Base-by-base conservation (phyloP, 768 basidiomycete genomes). In the Rhodotorula kratochvilovae region DNA sequence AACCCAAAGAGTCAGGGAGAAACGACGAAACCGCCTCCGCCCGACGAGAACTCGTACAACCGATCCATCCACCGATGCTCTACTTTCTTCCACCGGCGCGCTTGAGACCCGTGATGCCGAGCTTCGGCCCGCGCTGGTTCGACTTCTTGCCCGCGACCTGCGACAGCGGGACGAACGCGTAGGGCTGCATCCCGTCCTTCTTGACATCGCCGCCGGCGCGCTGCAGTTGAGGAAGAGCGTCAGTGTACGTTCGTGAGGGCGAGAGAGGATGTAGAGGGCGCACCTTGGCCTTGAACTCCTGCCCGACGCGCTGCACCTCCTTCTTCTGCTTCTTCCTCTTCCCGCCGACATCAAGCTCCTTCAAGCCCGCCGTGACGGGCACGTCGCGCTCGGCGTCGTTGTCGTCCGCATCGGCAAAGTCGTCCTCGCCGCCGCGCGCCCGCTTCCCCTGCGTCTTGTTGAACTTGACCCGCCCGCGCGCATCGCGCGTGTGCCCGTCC, bases 401-500 rank as follows among this genome's bases (percentile, higher is more conserved):
- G n/a, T 82, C 81, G 13, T 82, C 82, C 23, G 86, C 87, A 27
- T 82, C 80, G 45, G 79, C 80, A 69, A 84, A 84, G 68, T 87
- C 86, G 62, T 89, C n/a, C n/a, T n/a, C 85, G 25, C 25, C 5
- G 70, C 92, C 82, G 68, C 76, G 59, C 12, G 36, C 59, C 2
- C 92, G 87, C 80, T 95, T 93, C 81, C 94, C 98, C 48, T 92
- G 97, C 78, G 95, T 89, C 80, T 96, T 97, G 83, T 96, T 91
- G 82, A 98, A 97, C 80, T 92, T 94, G 79, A 98, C 81, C 64
- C 86, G 87, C 11, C 96, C 96, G 71, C 86, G 87, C 2, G 87
- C 83, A 33, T 91, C 90, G 39, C 94, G 87, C 5, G 86, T 89
- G 82, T 92, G 92, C 31, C 94, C 95, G 80, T 97, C 95, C 33